phyloP scores from a whole-genome alignment of 306 rosid genomes.

The Oemleria cerasiformis region DNA sequence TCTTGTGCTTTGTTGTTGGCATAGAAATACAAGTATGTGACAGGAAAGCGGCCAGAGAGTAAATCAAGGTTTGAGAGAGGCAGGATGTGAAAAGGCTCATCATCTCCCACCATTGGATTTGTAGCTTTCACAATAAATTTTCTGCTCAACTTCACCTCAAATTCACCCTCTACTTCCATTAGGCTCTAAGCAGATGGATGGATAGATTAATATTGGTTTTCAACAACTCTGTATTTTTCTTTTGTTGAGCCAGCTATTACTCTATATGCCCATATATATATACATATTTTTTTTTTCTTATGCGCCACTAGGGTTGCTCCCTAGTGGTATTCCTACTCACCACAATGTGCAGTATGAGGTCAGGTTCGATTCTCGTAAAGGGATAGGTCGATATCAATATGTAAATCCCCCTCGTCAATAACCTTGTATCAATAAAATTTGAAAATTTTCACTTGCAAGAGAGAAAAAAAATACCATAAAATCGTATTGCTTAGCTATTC shows the following conservation, averaged over 20 bases:
- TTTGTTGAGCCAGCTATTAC: background rate
- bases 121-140: constrained; percentile 53
- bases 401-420: no score
- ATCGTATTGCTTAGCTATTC: no score
- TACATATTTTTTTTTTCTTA: no score
- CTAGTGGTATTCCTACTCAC: no score
- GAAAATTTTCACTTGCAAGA: no score
- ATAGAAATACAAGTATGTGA: constrained; percentile 80
- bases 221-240: background rate
- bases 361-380: no score
- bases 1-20: constrained; percentile 28
- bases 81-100: constrained; percentile 30
- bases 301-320: no score
- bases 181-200: constrained; percentile 1
- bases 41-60: constrained; percentile 88
- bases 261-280: no score
- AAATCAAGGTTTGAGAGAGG: constrained; percentile 77
- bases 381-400: no score
- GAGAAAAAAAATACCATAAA: no score
- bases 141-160: constrained; percentile 45
- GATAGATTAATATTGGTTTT: background rate
- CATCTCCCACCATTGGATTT: constrained; percentile 26
- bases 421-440: no score
- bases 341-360: no score
- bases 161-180: constrained; percentile 27